Base-by-base conservation (phyloP, 805 yeast genomes). In the Sugiyamaella lignohabitans region DNA sequence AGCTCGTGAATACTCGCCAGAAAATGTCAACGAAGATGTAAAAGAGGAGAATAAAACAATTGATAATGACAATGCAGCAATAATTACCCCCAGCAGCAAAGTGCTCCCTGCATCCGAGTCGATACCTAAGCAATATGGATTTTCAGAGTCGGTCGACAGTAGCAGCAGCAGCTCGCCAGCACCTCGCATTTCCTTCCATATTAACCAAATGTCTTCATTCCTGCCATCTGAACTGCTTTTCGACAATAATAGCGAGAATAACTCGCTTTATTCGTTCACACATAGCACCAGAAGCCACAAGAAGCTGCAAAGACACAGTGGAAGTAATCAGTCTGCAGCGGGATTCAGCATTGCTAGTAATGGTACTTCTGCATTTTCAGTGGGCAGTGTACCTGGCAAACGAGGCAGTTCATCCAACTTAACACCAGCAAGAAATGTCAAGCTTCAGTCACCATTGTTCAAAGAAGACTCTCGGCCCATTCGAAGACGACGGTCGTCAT, bases 151-250 rank as follows among this genome's bases (percentile, higher is more conserved):
- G 32, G n/a, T n/a, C n/a, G n/a, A n/a, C n/a, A n/a, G n/a, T n/a
- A n/a, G n/a, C n/a, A n/a, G n/a, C n/a, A n/a, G n/a, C n/a, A 27
- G 30, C 18, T 24, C 17, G 11, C 44, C 51, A 2, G 37, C 46
- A 5, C 52, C 52, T 5, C 37, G 50, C 3, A 49, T 49, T 42
- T 49, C 52, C 2, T 49, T 49, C 44, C 52, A 49, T 36, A 16
- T 49, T n/a, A 42, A 41, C 29, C 38, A 43, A 23, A 42, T 45
- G 30, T 46, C 50, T 27, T 30, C 37, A 8, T 18, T 46, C 11
- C 30, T 40, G 14, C 38, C 51, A 16, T 38, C 34, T 3, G 27
- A 47, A 17, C 30, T 45, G 27, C 14, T 43, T 3, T 37, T 19
- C 17, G 29, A 23, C 36, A 32, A 40, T 4, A 24, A 24, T 19